Evolutionary conservation across 2,329 filamentous ascomycete species (phyloP).

Genomic region (Aspergillus terreus): DNA sequence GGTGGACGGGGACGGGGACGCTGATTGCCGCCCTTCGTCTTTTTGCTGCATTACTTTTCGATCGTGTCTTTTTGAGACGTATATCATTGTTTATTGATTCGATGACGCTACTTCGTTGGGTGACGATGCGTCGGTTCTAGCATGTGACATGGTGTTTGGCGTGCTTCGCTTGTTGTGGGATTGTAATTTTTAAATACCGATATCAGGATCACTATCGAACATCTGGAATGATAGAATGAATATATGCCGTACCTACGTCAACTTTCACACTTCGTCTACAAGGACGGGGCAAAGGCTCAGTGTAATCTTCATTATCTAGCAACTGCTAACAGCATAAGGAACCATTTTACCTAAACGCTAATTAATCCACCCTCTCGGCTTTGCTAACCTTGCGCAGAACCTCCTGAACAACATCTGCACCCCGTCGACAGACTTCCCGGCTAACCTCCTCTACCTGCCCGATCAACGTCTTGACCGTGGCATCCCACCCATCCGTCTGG

Average conservation of each 20-base stretch:
- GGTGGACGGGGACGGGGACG: conserved; percentile 33
- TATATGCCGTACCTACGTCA: too few species aligned
- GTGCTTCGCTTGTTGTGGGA: conserved; percentile 4
- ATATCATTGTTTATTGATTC: conserved; percentile 9
- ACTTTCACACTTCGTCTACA: too few species aligned
- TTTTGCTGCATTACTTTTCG: neutral
- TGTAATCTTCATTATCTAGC: neutral
- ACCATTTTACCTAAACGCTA: neutral
- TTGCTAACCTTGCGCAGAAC: conserved; percentile 14
- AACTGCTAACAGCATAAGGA: neutral
- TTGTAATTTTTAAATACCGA: too few species aligned
- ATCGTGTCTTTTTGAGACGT: conserved; percentile 15
- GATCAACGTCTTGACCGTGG: conserved; percentile 14
- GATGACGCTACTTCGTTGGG: neutral
- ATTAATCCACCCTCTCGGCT: conserved; percentile 17
- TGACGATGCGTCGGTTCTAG: conserved; percentile 8
- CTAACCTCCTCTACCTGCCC: conserved; percentile 19
- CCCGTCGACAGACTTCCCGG: conserved; percentile 5
- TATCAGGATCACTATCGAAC: too few species aligned
- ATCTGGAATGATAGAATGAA: too few species aligned
- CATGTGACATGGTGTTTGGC: conserved; percentile 17
- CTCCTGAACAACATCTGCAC: conserved; percentile 10
- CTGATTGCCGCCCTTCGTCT: conserved; percentile 12
- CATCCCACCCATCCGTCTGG: conserved; percentile 18
- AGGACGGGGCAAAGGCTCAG: neutral